phyloP scores from a whole-genome alignment of 805 yeast species.

The Ogataea degrootiae region DNA sequence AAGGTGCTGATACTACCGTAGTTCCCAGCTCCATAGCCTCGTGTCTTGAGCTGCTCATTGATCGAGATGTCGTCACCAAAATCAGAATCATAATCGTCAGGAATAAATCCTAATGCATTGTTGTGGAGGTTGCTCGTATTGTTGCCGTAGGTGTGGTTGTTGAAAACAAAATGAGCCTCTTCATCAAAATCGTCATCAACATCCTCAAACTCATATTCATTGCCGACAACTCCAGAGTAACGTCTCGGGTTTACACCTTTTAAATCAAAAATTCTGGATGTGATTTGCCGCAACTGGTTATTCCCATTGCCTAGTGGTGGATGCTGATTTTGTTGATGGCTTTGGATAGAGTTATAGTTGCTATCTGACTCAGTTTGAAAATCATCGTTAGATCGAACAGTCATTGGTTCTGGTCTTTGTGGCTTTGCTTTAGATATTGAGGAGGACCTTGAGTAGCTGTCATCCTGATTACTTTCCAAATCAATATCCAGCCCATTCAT shows the following conservation, averaged over 20 bases:
- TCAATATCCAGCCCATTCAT: too few species aligned
- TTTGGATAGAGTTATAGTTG: background rate
- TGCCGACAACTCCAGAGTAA: slow-evolving; percentile 50
- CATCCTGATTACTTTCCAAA: slow-evolving; percentile 1
- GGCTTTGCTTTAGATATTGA: slow-evolving; percentile 2
- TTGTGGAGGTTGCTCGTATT: background rate
- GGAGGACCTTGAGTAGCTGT: slow-evolving; percentile 8
- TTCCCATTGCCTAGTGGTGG: background rate
- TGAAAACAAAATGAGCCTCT: slow-evolving; percentile 13
- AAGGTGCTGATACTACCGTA: slow-evolving; percentile 15
- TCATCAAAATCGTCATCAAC: slow-evolving; percentile 45
- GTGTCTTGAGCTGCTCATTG: slow-evolving; percentile 10
- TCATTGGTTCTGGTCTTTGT: slow-evolving; percentile 2
- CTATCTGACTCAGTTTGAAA: background rate
- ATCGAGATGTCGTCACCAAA: slow-evolving; percentile 23
- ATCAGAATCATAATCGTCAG: slow-evolving; percentile 22
- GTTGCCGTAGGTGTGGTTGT: background rate
- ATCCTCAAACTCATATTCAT: slow-evolving; percentile 41
- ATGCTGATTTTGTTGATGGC: background rate
- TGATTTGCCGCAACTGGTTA: slow-evolving; percentile 43
- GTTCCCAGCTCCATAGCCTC: slow-evolving; percentile 6
- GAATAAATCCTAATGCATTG: slow-evolving; percentile 3
- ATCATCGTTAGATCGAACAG: background rate
- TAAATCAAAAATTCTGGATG: slow-evolving; percentile 68
- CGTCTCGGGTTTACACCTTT: slow-evolving; percentile 70